phyloP scores from a whole-genome alignment of 129 eudicot species.

The Arctium lappa region DNA sequence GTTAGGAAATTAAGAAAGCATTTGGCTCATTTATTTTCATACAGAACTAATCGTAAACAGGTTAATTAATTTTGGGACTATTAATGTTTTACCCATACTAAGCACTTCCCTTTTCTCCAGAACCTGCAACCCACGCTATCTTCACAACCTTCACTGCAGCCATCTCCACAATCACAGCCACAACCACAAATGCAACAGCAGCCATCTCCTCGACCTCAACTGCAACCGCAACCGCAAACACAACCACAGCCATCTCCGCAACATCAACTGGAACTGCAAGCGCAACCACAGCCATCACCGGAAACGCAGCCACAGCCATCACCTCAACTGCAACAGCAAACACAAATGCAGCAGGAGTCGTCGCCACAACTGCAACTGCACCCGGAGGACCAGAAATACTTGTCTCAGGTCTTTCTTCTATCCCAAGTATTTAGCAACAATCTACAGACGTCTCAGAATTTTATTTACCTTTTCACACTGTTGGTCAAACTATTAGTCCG shows the following conservation, averaged over 20 bases:
- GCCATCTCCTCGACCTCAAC: neutral
- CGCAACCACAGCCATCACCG: neutral
- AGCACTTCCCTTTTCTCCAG: conserved; percentile 13
- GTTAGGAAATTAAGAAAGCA: neutral
- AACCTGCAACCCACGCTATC: conserved; percentile 4
- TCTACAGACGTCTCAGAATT: neutral
- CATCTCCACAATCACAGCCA: neutral
- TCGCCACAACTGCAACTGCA: neutral
- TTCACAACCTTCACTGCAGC: neutral
- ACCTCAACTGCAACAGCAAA: neutral
- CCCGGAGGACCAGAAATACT: conserved; percentile 1
- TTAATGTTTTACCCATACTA: neutral
- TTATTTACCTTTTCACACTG: neutral
- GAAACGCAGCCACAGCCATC: neutral
- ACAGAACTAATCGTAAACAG: neutral
- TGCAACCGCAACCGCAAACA: neutral
- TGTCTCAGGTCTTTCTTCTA: conserved; percentile 14
- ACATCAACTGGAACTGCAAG: neutral
- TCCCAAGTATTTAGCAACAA: neutral
- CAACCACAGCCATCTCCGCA: neutral
- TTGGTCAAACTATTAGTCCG: neutral
- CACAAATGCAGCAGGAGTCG: neutral
- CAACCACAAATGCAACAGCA: neutral
- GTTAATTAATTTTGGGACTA: neutral
- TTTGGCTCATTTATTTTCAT: neutral